These are phyloP conservation scores for Orbilia ellipsospora DNA, from an alignment of 2,329 filamentous ascomycete species.

Conservation along the genomic window DNA sequence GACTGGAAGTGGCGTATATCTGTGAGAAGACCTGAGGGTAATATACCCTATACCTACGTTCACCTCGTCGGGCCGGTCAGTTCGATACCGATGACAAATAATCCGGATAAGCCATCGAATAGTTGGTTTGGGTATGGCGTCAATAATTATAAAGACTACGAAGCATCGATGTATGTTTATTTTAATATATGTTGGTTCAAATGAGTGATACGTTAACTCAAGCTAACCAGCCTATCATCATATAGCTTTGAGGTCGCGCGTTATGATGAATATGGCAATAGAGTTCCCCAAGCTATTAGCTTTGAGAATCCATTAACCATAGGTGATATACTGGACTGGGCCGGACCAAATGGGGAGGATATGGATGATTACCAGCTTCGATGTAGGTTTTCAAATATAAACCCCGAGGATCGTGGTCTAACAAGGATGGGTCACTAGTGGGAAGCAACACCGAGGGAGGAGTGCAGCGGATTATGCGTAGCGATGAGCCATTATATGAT, in stretches of 20 bases:
- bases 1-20: slow-evolving; percentile 31
- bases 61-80: slow-evolving; percentile 31
- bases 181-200: neutral
- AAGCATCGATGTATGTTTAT: slow-evolving; percentile 37
- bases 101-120: slow-evolving; percentile 14
- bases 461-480: slow-evolving; percentile 30
- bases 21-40: neutral
- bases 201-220: neutral
- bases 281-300: slow-evolving; percentile 23
- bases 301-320: slow-evolving; percentile 17
- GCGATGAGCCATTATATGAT: slow-evolving; percentile 17
- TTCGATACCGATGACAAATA: slow-evolving; percentile 32
- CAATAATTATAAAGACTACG: slow-evolving; percentile 12
- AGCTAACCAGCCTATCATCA: too few relatives aligned
- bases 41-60: slow-evolving; percentile 17
- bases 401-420: neutral
- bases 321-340: slow-evolving; percentile 40
- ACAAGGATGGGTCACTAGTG: neutral
- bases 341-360: slow-evolving; percentile 25
- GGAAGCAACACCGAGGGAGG: slow-evolving; percentile 31
- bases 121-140: slow-evolving; percentile 48
- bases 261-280: neutral
- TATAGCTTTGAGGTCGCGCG: slow-evolving; percentile 38
- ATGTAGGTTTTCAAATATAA: slow-evolving; percentile 8
- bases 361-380: slow-evolving; percentile 38